Base-by-base conservation (phyloP, 805 yeast species). In the Starmerella cellae region DNA sequence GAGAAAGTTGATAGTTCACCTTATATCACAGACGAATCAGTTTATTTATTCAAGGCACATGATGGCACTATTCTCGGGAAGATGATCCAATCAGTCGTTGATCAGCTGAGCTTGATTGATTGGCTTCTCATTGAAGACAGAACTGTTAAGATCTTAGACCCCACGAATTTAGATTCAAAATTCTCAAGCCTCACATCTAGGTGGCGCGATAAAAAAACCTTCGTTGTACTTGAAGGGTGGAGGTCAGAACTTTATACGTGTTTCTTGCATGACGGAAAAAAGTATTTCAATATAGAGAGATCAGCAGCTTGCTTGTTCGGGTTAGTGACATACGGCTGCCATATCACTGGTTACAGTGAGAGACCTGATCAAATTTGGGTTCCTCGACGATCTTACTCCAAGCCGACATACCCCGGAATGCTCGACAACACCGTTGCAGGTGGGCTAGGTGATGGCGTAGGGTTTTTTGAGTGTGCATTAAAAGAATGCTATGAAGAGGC, bases 361-460 rank as follows among this genome's bases (percentile, higher is more conserved):
- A 57, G 26, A 54, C 28, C 42, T 3, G 29, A 38, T 3, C 69
- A 70, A 1, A 39, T 66, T 17, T 91, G 97, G 97, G 69, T 88
- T 9, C 95, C 98, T 0, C 65, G 83, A 47, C 65, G 98, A 50
- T 71, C 96, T 0, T 59, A 65, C 4, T 69, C 75, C 2, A 91
- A 91, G 59, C 79, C 79, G 16, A 91, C 98, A 0, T 88, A 74
- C 63, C 97, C 98, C 0, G 80, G 82, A 0, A 79, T 75, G 81
- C 69, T 87, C 30, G 98, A 91, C 59, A 88, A 87, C 59, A 84
- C 94, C 1, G 82, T 91, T 5, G 98, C 95, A 0, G 98, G 98
- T 1, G 98, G 98, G 0, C 55, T 91, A 3, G 95, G 94, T 0
- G 69, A 78, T 58, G 95, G 94, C 0, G 66, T 73, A 50, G 83